Evolutionary conservation across 257 asterid genomes (phyloP), one percentile per base, ranked within the genome.

Genomic region (Gynochthodes officinalis): DNA sequence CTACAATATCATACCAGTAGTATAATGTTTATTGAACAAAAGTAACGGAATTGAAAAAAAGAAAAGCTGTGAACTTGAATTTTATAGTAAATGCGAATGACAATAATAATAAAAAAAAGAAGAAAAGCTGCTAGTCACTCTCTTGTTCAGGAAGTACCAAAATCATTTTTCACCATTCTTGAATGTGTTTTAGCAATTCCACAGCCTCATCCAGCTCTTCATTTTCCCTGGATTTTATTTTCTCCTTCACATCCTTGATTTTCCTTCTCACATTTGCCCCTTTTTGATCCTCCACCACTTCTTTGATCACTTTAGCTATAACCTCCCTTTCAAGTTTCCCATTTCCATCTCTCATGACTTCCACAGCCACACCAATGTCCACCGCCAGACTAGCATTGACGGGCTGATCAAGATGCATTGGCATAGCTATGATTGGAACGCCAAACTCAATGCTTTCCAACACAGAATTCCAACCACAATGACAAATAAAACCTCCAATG

Each of bases 401-500:
- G 9, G 74, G 74, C 40, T 70, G 74, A 16, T 70, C 74, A 2
- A 30, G 28, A 37, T 70, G 64, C 74, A 70, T 55, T 7, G 74
- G 74, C 33, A 70, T 27, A 1, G 74, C 74, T 5, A 53, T 16
- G 2, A 70, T 54, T 57, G 74, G 74, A 70, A 54, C 64, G 1
- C 74, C 65, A 3, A 55, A 9, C 1, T 58, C 46, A 21, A 70
- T 42, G n/a, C 64, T 40, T 57, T 70, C 74, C 52, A 52, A 13
- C 16, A 55, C 37, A 10, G 74, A 70, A 39, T 27, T 54, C 74
- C 74, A 40, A 5, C 74, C 74, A 42, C 74, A 70, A 6, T 70
- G 74, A 57, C 53, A 32, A 8, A 70, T 37, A 39, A 53, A 70
- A 8, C 74, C 74, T 5, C 53, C 74, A 14, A 70, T 70, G 52